A percentile compares a stretch with the other conserved stretches of the same genome.
Conservation (phyloP, 1,284 basidiomycete species). For the Ceraceosorus guamensis region DNA sequence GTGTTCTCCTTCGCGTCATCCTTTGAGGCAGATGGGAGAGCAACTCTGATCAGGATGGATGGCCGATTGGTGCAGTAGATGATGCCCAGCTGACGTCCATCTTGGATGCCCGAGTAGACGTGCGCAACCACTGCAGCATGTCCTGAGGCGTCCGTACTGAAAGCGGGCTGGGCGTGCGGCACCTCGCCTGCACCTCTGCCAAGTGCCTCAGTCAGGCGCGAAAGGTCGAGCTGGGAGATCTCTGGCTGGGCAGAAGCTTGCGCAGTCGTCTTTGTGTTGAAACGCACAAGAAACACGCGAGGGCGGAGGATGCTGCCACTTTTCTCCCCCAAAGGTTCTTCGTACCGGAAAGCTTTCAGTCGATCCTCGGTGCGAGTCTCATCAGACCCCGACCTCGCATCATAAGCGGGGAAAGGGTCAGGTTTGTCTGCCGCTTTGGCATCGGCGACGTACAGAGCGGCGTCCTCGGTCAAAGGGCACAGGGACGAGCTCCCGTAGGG, state of each 20-base stretch:
- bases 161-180: conserved; percentile 50
- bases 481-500: no score
- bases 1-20: conserved; percentile 4
- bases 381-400: not conserved
- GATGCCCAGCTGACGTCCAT: conserved; percentile 59
- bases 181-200: not conserved
- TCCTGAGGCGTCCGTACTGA: no score
- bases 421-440: conserved; percentile 15
- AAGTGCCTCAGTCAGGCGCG: not conserved
- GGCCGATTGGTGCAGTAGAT: conserved; percentile 62
- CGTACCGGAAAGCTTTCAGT: conserved; percentile 5
- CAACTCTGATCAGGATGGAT: conserved; percentile 55
- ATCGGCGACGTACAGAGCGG: conserved; percentile 56
- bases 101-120: conserved; percentile 58
- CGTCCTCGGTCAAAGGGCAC: conserved; percentile 13
- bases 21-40: not conserved
- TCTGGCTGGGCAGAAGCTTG: not conserved
- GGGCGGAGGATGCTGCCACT: conserved; percentile 52
- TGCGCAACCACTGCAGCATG: conserved; percentile 54
- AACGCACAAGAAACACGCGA: conserved; percentile 38
- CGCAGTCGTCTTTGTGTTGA: not conserved
- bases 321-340: conserved; percentile 20
- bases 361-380: no score
- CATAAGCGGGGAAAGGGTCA: conserved; percentile 17
- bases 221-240: not conserved